phyloP scores from a whole-genome alignment of 768 basidiomycete species.

The Cystofilobasidium ferigula region DNA sequence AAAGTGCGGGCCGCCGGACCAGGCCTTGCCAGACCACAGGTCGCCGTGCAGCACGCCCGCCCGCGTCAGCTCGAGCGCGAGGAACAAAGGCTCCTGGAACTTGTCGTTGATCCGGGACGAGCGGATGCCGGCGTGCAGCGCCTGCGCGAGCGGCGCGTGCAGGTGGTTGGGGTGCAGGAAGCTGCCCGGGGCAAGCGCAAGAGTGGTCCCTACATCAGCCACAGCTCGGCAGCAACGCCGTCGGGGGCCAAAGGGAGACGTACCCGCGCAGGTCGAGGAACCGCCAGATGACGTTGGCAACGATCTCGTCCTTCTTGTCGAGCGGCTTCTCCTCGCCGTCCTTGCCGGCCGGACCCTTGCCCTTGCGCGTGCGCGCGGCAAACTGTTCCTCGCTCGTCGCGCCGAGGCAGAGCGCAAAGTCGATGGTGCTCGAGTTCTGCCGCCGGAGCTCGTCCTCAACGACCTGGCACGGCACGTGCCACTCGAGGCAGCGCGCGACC shows the following conservation, averaged over 20 bases:
- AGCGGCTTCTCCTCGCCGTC: conserved; percentile 42
- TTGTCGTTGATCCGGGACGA: conserved; percentile 82
- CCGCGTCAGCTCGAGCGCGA: conserved; percentile 87
- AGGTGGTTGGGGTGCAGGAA: conserved; percentile 80
- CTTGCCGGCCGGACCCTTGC: conserved; percentile 31
- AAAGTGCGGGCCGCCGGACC: conserved; percentile 91
- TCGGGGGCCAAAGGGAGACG: conserved; percentile 34
- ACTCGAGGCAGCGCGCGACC: conserved; percentile 73
- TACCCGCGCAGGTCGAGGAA: conserved; percentile 93
- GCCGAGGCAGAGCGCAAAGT: conserved; percentile 85
- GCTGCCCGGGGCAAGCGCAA: conserved; percentile 40
- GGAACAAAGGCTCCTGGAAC: conserved; percentile 90
- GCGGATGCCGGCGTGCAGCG: conserved; percentile 73
- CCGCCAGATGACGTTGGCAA: conserved; percentile 96
- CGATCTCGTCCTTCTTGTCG: conserved; percentile 96
- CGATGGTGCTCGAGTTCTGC: conserved; percentile 96
- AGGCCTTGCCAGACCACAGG: conserved; percentile 72
- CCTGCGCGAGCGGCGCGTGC: conserved; percentile 79
- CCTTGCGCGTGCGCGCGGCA: conserved; percentile 64
- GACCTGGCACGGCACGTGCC: conserved; percentile 73
- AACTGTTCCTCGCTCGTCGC: conserved; percentile 72
- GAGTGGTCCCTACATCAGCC: too few relatives aligned
- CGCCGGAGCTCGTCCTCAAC: conserved; percentile 90
- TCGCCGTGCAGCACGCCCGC: conserved; percentile 96
- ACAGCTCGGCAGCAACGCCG: neutral